phyloP scores from a whole-genome alignment of 805 yeast species.

The Pichia nanzhaoensis region DNA sequence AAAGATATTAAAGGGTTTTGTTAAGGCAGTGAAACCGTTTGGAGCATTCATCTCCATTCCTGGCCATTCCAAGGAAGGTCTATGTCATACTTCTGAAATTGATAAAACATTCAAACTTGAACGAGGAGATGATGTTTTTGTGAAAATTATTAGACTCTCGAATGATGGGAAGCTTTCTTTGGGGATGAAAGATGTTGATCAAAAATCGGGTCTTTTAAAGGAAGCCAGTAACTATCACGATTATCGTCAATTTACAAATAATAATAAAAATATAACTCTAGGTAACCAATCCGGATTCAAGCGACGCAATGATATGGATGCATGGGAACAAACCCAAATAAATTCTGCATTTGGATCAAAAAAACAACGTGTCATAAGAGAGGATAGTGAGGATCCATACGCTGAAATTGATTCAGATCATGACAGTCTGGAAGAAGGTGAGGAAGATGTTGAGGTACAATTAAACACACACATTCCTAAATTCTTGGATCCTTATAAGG shows the following conservation, averaged over 20 bases:
- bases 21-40: constrained; percentile 53
- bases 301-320: constrained; percentile 36
- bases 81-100: constrained; percentile 74
- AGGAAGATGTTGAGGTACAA: constrained; percentile 67
- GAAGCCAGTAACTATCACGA: not conserved
- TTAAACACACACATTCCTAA: constrained; percentile 62
- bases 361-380: constrained; percentile 10
- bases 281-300: constrained; percentile 3
- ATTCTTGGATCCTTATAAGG: constrained; percentile 38
- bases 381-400: constrained; percentile 26
- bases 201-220: constrained; percentile 44
- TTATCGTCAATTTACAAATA: not conserved
- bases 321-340: constrained; percentile 84
- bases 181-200: constrained; percentile 69
- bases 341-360: constrained; percentile 33
- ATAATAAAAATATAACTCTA: not conserved
- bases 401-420: constrained; percentile 24
- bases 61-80: constrained; percentile 39
- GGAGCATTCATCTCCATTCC: constrained; percentile 72
- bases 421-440: constrained; percentile 28
- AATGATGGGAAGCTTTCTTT: constrained; percentile 46
- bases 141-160: constrained; percentile 42
- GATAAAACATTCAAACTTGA: constrained; percentile 34
- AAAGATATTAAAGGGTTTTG: constrained; percentile 52
- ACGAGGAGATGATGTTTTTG: constrained; percentile 57